phyloP scores from a whole-genome alignment of 2,329 filamentous ascomycete genomes.

The Thielaviopsis ethacetica region DNA sequence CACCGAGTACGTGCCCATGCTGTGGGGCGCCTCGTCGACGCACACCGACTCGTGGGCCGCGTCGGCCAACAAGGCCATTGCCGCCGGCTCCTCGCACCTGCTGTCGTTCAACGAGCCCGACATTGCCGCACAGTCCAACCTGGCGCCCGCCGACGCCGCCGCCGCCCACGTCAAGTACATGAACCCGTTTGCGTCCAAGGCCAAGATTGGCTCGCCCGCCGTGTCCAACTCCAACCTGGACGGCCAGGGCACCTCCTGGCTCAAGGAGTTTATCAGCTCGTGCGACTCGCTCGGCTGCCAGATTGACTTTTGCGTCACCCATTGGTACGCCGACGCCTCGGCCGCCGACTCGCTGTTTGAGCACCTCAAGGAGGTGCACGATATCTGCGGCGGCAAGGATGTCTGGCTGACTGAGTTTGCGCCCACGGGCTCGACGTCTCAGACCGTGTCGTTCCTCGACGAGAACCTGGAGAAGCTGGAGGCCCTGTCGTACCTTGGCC shows the following conservation, averaged over 20 bases:
- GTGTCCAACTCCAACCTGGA: slow-evolving; percentile 40
- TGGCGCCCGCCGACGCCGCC: slow-evolving; percentile 36
- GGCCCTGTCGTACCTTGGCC: slow-evolving; percentile 31
- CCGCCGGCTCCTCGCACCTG: slow-evolving; percentile 36
- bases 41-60: slow-evolving; percentile 33
- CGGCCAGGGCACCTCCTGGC: slow-evolving; percentile 39
- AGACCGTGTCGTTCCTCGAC: slow-evolving; percentile 31
- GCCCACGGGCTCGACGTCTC: slow-evolving; percentile 26
- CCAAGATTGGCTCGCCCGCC: slow-evolving; percentile 39
- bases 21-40: slow-evolving; percentile 36
- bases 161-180: slow-evolving; percentile 34
- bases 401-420: slow-evolving; percentile 53
- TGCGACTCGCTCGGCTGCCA: slow-evolving; percentile 33
- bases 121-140: slow-evolving; percentile 39
- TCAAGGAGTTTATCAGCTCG: slow-evolving; percentile 32
- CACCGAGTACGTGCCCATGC: slow-evolving; percentile 49
- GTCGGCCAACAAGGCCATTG: slow-evolving; percentile 35
- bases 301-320: slow-evolving; percentile 43
- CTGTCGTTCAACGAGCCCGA: slow-evolving; percentile 63
- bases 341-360: slow-evolving; percentile 34
- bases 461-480: slow-evolving; percentile 33
- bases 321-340: slow-evolving; percentile 43
- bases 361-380: slow-evolving; percentile 32
- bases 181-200: slow-evolving; percentile 36
- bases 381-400: slow-evolving; percentile 29